phyloP scores from a whole-genome alignment of 768 basidiomycete genomes.

The Dioszegia crocea region DNA sequence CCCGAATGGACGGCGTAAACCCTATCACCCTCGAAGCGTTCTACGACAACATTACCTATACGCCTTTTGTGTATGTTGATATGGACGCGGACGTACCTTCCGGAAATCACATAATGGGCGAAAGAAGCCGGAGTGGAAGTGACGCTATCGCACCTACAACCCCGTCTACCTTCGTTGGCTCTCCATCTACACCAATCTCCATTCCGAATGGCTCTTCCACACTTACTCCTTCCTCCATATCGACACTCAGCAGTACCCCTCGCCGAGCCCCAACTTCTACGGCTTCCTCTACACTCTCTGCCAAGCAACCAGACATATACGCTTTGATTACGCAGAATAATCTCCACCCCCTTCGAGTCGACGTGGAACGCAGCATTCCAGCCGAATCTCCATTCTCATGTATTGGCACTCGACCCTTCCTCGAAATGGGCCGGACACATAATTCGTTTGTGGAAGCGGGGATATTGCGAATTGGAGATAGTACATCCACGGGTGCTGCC shows the following conservation, averaged over 20 bases:
- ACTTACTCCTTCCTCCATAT: background rate
- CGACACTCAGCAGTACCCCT: background rate
- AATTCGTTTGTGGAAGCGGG: conserved; percentile 41
- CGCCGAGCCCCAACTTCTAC: background rate
- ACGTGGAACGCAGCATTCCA: conserved; percentile 43
- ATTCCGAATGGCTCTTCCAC: background rate
- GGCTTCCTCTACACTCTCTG: background rate
- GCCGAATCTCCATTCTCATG: conserved; percentile 48
- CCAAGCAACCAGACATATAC: conserved; percentile 73
- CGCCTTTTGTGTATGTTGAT: conserved; percentile 94
- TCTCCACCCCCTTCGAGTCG: conserved; percentile 29
- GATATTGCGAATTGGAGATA: conserved; percentile 28
- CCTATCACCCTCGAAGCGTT: conserved; percentile 84
- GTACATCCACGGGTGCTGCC: conserved; percentile 13
- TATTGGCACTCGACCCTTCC: conserved; percentile 44
- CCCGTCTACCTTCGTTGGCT: background rate
- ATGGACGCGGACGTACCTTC: conserved; percentile 59
- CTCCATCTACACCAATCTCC: background rate
- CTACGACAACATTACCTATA: conserved; percentile 93
- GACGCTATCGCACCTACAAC: conserved; percentile 9
- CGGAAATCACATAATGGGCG: conserved; percentile 3
- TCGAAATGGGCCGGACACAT: conserved; percentile 44
- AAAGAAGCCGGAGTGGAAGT: conserved; percentile 2
- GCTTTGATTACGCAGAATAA: conserved; percentile 60
- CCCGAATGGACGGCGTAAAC: conserved; percentile 74